Base-by-base conservation (phyloP, 306 rosid species). In the Casuarina glauca region DNA sequence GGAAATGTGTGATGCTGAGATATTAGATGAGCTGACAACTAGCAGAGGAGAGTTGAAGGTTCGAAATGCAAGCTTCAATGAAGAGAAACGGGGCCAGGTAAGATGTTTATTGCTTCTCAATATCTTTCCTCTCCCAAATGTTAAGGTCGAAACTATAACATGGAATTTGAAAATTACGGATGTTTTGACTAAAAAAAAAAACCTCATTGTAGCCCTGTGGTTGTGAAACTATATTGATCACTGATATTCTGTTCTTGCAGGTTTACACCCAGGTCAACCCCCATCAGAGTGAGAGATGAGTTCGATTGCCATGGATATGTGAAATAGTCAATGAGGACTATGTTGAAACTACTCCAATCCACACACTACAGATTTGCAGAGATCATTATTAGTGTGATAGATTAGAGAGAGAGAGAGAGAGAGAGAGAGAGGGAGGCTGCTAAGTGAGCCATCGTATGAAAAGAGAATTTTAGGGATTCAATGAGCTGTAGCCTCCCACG, bases 1-100 rank as follows among this genome's bases (percentile, higher is more conserved):
- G 63, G 85, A 82, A 58, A 75, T 79, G 50, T 82, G 70, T 58
- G 82, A 90, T 84, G 97, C 87, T 76, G 97, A 94, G 88, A 90
- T 91, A 54, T 80, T 94, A 13, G 97, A 94, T 44, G 91, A 83
- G 73, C 79, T 92, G 71, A 90, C 96, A 57, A 94, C 96, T 11
- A 85, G 80, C 26, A 90, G 98, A 84, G 97, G 98, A 55, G 97
- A 94, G 81, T 72, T 94, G 78, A 94, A 91, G 86, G 76, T 91
- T 72, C 89, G 84, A 91, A 76, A 78, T 41, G 50, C 74, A 13
- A 91, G 94, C 87, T 90, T 87, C 60, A 77, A 11, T 0, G 98
- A 94, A 69, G 97, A 94, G 44, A 88, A 87, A 76, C 72, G 66
- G 3, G 41, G 38, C 49, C 93, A 86, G 93, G 96, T 88, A 84